These are phyloP conservation scores for Penicillium occitanis DNA, from an alignment of 2,329 filamentous ascomycete species.

Conservation along the genomic window DNA sequence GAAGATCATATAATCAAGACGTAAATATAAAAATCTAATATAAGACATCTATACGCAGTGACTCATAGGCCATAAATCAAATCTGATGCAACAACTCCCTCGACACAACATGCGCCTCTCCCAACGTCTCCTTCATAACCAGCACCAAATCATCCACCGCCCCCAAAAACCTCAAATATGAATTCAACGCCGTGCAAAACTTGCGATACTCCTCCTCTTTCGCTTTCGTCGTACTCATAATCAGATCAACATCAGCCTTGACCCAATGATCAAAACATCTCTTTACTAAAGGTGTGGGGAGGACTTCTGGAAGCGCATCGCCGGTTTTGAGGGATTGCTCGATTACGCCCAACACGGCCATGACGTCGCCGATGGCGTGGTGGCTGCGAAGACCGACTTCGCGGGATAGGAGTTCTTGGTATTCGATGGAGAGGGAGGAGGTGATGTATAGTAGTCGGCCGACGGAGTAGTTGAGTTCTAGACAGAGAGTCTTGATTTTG, in stretches of 20 bases:
- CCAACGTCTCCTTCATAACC: constrained; percentile 46
- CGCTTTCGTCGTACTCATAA: constrained; percentile 37
- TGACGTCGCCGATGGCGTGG: constrained; percentile 50
- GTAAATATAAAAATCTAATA: no score
- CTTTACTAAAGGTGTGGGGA: constrained; percentile 50
- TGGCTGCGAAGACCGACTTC: constrained; percentile 46
- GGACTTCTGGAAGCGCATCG: constrained; percentile 48
- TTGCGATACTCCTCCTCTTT: constrained; percentile 47
- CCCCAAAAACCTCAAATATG: constrained; percentile 48
- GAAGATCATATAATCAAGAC: not conserved
- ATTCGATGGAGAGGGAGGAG: constrained; percentile 36
- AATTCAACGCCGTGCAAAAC: constrained; percentile 50
- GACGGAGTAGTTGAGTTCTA: constrained; percentile 36
- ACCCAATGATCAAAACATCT: constrained; percentile 34
- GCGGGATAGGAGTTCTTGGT: constrained; percentile 43
- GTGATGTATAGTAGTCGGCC: constrained; percentile 39
- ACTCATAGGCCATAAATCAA: not conserved
- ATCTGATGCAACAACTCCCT: constrained; percentile 14
- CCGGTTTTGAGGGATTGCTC: constrained; percentile 52
- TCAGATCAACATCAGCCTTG: constrained; percentile 25
- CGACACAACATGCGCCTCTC: constrained; percentile 42
- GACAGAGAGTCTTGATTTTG: constrained; percentile 35
- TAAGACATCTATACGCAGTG: no score
- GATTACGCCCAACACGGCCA: constrained; percentile 51
- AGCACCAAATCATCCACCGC: constrained; percentile 49